Conservation (phyloP, 1,284 basidiomycete genomes). For the Ceraceosorus bombacis region DNA sequence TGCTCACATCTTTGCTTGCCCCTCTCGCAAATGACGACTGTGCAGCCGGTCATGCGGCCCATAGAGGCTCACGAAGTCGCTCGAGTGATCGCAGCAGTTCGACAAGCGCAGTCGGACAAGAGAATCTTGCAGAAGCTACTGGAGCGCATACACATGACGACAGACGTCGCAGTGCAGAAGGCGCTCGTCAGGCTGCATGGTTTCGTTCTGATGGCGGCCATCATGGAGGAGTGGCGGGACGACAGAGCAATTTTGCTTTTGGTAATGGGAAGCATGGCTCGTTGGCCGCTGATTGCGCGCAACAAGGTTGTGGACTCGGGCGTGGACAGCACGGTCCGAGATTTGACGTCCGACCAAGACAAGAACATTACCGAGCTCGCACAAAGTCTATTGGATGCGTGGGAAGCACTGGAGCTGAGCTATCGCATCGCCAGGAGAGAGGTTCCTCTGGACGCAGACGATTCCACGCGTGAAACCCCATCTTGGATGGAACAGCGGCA, state of each 20-base stretch:
- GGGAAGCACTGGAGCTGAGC: slow-evolving; percentile 66
- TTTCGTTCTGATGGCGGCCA: slow-evolving; percentile 81
- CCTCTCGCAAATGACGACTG: not conserved
- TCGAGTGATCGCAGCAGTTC: slow-evolving; percentile 82
- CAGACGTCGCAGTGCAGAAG: slow-evolving; percentile 68
- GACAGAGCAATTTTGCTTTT: slow-evolving; percentile 67
- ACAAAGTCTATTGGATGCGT: slow-evolving; percentile 62
- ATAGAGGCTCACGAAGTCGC: slow-evolving; percentile 72
- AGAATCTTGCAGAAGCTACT: slow-evolving; percentile 77
- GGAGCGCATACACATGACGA: slow-evolving; percentile 79
- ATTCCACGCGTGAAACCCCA: slow-evolving; percentile 29
- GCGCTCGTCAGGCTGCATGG: slow-evolving; percentile 88
- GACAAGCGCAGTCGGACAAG: slow-evolving; percentile 72
- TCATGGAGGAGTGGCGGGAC: slow-evolving; percentile 69
- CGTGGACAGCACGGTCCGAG: slow-evolving; percentile 44
- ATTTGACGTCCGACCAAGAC: slow-evolving; percentile 14
- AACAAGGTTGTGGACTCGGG: slow-evolving; percentile 79
- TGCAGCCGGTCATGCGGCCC: slow-evolving; percentile 59
- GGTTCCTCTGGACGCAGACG: slow-evolving; percentile 52
- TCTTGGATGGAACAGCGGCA: slow-evolving; percentile 17
- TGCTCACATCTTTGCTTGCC: no score
- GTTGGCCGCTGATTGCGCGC: slow-evolving; percentile 75
- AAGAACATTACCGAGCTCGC: slow-evolving; percentile 23
- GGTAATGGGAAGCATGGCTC: slow-evolving; percentile 50
- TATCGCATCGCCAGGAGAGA: slow-evolving; percentile 64